Percentiles rank a stretch among this genome's conserved stretches.
phyloP scores from a whole-genome alignment of 1,284 basidiomycete genomes.

The Ustilago sp. region DNA sequence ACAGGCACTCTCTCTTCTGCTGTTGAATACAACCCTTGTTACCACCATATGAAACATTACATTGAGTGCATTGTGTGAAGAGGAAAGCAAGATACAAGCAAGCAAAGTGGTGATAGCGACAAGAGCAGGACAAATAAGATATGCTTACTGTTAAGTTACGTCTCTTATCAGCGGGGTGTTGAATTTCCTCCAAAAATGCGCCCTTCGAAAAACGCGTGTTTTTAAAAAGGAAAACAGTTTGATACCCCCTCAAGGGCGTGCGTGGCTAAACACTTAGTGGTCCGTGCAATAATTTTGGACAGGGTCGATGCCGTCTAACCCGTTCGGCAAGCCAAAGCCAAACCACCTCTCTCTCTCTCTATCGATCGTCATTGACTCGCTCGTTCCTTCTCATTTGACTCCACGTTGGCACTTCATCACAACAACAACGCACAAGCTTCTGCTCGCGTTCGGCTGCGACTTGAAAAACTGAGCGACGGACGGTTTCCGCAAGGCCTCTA shows the following conservation, averaged over 20 bases:
- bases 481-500: background rate
- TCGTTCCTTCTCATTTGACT: background rate
- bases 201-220: too few species aligned
- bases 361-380: background rate
- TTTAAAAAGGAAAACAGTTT: too few species aligned
- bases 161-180: too few species aligned
- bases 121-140: too few species aligned
- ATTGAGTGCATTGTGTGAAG: too few species aligned
- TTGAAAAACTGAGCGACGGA: background rate
- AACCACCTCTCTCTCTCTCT: background rate
- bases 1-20: too few species aligned
- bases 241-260: background rate
- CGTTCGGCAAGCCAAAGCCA: background rate
- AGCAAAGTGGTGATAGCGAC: too few species aligned
- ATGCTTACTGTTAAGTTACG: too few species aligned
- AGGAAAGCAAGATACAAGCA: too few species aligned
- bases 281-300: constrained; percentile 5
- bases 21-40: too few species aligned
- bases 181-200: too few species aligned
- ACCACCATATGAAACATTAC: too few species aligned
- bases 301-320: constrained; percentile 4
- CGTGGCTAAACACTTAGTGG: background rate
- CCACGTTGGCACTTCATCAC: background rate
- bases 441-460: background rate
- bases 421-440: background rate